A percentile compares a stretch with the other conserved stretches of the same genome.
Evolutionary conservation across 768 basidiomycete genomes (phyloP).

Genomic region (Termitomyces eurrhizus): DNA sequence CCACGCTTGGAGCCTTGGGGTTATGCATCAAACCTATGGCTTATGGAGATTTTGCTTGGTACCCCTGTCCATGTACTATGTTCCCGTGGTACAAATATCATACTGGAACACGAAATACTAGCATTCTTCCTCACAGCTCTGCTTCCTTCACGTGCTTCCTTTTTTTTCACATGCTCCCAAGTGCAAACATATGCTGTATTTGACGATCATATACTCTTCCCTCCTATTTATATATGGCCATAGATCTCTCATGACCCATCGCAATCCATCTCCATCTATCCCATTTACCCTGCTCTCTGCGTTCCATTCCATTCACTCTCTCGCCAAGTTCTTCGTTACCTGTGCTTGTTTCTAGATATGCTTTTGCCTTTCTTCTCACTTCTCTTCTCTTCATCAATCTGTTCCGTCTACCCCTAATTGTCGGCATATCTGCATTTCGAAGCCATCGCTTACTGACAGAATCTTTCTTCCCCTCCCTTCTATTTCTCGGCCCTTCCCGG

Average conservation of each 20-base stretch:
- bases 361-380: not conserved
- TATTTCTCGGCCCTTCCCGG: slow-evolving; percentile 12
- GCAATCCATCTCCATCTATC: slow-evolving; percentile 6
- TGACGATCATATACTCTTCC: not conserved
- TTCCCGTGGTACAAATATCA: not conserved
- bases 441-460: slow-evolving; percentile 8
- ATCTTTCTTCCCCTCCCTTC: slow-evolving; percentile 15
- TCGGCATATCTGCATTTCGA: slow-evolving; percentile 1
- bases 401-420: not conserved
- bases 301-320: not conserved
- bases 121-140: not conserved
- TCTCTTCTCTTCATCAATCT: slow-evolving; percentile 3
- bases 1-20: not conserved
- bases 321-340: not conserved
- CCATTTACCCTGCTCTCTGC: not conserved
- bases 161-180: not conserved
- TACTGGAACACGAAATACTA: not conserved
- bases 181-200: slow-evolving; percentile 1
- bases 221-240: not conserved
- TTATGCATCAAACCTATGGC: not conserved
- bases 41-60: not conserved
- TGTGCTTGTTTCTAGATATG: not conserved
- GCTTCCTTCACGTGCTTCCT: not conserved
- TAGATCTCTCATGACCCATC: not conserved
- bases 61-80: not conserved